Percentiles rank a stretch among this genome's conserved stretches.
These are phyloP conservation scores for Solanum pennellii DNA, from an alignment of 257 asterid genomes.

Conservation along the genomic window DNA sequence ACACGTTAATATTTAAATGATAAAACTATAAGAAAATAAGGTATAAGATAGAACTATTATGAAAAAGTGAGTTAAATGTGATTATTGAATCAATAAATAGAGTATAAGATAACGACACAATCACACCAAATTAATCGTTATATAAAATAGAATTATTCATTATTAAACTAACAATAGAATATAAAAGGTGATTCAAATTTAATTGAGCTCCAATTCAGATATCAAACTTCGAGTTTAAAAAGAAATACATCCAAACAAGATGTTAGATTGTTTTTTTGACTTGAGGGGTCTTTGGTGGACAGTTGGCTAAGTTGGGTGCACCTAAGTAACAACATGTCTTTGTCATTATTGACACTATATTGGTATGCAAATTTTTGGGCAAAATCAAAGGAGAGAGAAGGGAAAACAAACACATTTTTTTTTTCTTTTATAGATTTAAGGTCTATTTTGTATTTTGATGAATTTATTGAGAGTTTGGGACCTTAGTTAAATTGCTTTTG, in stretches of 20 bases:
- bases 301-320: slow-evolving; percentile 1
- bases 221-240: accelerated
- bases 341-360: neutral
- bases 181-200: accelerated
- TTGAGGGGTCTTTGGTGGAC: neutral
- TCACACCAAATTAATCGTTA: too few relatives aligned
- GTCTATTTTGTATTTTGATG: neutral
- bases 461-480: neutral
- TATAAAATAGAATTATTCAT: too few relatives aligned
- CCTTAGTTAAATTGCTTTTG: neutral
- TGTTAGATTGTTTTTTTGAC: neutral
- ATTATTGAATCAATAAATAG: neutral
- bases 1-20: too few relatives aligned
- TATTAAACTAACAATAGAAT: too few relatives aligned
- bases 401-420: neutral
- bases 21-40: too few relatives aligned
- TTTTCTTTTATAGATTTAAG: neutral
- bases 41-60: accelerated
- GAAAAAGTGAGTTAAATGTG: too few relatives aligned
- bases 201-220: accelerated
- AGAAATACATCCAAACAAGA: neutral
- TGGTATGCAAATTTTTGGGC: neutral
- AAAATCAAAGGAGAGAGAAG: neutral
- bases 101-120: too few relatives aligned
- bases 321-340: neutral